A percentile compares a stretch with the other conserved stretches of the same genome.
Conservation (phyloP, 1,284 basidiomycete genomes). For the Lentinus polychrous region DNA sequence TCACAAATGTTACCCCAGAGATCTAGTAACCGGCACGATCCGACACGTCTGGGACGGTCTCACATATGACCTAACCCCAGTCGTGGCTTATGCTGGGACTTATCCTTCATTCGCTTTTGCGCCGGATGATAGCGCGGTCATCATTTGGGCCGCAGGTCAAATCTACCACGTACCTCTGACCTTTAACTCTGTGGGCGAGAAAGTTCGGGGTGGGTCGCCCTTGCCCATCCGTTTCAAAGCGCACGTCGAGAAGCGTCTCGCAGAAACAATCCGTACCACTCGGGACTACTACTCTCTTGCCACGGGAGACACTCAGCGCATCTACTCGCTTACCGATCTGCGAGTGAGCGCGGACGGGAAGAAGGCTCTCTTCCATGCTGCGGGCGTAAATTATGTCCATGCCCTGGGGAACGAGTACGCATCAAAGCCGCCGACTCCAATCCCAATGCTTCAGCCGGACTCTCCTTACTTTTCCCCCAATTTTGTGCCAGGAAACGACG, state of each 20-base stretch:
- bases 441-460: constrained; percentile 41
- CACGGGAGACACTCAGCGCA: constrained; percentile 43
- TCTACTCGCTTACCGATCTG: constrained; percentile 55
- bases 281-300: constrained; percentile 48
- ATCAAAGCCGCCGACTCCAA: constrained; percentile 23
- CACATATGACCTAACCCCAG: constrained; percentile 52
- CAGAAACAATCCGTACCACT: constrained; percentile 45
- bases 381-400: constrained; percentile 46
- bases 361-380: constrained; percentile 48
- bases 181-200: constrained; percentile 43
- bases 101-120: constrained; percentile 70
- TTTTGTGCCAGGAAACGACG: constrained; percentile 41
- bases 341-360: constrained; percentile 45
- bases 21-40: constrained; percentile 56
- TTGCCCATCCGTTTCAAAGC: constrained; percentile 51
- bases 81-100: constrained; percentile 69
- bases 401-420: constrained; percentile 25
- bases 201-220: constrained; percentile 33
- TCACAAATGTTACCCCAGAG: constrained; percentile 32
- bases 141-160: constrained; percentile 69
- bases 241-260: constrained; percentile 53
- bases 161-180: constrained; percentile 56
- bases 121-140: constrained; percentile 50
- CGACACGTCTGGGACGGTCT: constrained; percentile 64
- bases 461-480: constrained; percentile 62